Base-by-base conservation (phyloP, 1,284 basidiomycete species). In the Ganoderma sinense region DNA sequence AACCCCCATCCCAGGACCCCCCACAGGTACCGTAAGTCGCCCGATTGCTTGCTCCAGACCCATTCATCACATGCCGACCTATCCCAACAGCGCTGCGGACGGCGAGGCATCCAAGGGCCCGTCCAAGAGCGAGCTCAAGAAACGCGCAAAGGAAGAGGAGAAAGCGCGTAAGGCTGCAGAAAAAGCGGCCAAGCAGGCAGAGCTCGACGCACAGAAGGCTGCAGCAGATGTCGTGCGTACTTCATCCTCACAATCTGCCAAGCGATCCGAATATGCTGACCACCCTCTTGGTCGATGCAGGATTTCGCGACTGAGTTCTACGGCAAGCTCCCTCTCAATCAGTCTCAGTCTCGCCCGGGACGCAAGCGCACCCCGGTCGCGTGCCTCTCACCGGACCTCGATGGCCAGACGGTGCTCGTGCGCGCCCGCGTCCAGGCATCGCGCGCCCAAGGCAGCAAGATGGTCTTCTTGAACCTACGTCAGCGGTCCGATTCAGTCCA, bases 341-440 rank as follows among this genome's bases (percentile, higher is more conserved):
- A 98, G 83, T 98, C 97, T 29, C 93, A 96, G 80, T 89, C 87
- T 18, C 89, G 92, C 60, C 73, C 85, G 86, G 80, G 87, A 80
- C 77, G 85, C 64, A 75, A 79, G 58, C 87, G 86, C 71, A 80
- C 84, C 69, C 82, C 92, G 76, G 94, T 99, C 75, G 82, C 85
- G 39, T 84, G 90, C 16, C 84, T 99, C 66, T 88, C 87, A 56
- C 86, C 90, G 31, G 87, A 89, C 67, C 86, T 86, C 70, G 87
- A 94, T 76, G 95, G 93, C n/a, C 85, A 97, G 80, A 87, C 85
- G 18, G 93, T 99, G 69, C 82, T 95, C 69, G 85, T 99, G 74
- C 93, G 97, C 75, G 97, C 97, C 23, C 91, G 97, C 72, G 88
- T 99, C 55, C 96, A 98, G 80, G 97, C 94, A 43, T 94, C 93